A percentile compares a stretch with the other conserved stretches of the same genome.
Evolutionary conservation across 2,329 filamentous ascomycete genomes (phyloP).

Genomic region (Xylaria sp.): DNA sequence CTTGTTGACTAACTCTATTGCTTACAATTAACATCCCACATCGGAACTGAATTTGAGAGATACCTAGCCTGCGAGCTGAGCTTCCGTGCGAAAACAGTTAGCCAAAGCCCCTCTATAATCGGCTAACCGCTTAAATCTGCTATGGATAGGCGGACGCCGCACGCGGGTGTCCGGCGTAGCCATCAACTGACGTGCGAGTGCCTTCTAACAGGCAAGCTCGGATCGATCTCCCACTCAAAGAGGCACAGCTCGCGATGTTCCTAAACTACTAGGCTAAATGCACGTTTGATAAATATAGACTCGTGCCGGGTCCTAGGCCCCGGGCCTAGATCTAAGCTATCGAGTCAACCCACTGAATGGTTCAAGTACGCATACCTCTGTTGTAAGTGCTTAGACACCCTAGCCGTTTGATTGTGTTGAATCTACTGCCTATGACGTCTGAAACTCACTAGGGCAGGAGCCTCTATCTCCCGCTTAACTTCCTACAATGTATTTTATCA

Average conservation of each 20-base stretch:
- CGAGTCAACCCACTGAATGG: background rate
- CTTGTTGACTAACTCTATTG: background rate
- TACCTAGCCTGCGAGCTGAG: background rate
- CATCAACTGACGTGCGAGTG: background rate
- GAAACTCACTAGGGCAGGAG: background rate
- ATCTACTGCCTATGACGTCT: background rate
- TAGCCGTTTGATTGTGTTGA: background rate
- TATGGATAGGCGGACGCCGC: background rate
- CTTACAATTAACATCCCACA: background rate
- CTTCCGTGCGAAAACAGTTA: background rate
- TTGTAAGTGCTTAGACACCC: background rate
- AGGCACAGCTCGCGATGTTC: background rate
- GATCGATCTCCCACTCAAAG: background rate
- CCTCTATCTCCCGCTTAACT: background rate
- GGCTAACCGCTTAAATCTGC: too few relatives aligned
- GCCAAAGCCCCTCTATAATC: too few relatives aligned
- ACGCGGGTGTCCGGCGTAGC: slow-evolving; percentile 3
- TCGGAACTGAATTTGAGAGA: background rate
- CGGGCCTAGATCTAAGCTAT: background rate
- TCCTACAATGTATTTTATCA: background rate
- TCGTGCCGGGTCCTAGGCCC: background rate
- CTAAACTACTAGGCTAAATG: background rate
- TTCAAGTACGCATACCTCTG: background rate
- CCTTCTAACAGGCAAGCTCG: background rate
- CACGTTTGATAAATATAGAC: slow-evolving; percentile 19